Conservation (phyloP, 345 rosid species). For the Populus euphratica region DNA sequence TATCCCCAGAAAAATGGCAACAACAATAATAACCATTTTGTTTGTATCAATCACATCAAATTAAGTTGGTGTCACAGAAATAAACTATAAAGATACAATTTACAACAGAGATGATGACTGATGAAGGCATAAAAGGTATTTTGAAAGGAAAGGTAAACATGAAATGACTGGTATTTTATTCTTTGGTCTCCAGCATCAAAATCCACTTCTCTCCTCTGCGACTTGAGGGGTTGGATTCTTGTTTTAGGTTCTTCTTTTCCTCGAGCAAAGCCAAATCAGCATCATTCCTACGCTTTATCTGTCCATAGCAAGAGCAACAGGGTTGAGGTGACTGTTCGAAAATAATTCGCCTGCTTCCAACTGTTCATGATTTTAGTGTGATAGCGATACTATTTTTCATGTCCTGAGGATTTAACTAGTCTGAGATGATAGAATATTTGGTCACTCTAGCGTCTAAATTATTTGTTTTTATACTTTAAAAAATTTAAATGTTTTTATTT, state of each 20-base stretch:
- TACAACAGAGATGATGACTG: slow-evolving; percentile 31
- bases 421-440: slow-evolving; percentile 5
- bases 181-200: slow-evolving; percentile 24
- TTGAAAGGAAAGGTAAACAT: slow-evolving; percentile 30
- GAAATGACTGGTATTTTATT: slow-evolving; percentile 27
- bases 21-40: neutral
- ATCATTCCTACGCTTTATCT: neutral
- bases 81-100: neutral
- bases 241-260: slow-evolving; percentile 14
- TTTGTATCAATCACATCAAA: slow-evolving; percentile 21
- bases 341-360: neutral
- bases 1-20: neutral
- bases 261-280: slow-evolving; percentile 3
- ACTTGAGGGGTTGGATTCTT: slow-evolving; percentile 27
- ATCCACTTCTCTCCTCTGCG: slow-evolving; percentile 25
- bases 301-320: neutral
- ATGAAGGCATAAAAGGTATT: slow-evolving; percentile 49
- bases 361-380: neutral
- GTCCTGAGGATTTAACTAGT: slow-evolving; percentile 13
- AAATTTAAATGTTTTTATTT: too few relatives aligned
- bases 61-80: slow-evolving; percentile 10
- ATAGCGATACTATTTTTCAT: neutral
- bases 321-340: slow-evolving; percentile 9
- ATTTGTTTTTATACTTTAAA: too few relatives aligned
- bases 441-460: neutral